Percentiles rank a stretch among this genome's conserved stretches.
phyloP scores from a whole-genome alignment of 257 asterid species.

The Solanum bulbocastanum region DNA sequence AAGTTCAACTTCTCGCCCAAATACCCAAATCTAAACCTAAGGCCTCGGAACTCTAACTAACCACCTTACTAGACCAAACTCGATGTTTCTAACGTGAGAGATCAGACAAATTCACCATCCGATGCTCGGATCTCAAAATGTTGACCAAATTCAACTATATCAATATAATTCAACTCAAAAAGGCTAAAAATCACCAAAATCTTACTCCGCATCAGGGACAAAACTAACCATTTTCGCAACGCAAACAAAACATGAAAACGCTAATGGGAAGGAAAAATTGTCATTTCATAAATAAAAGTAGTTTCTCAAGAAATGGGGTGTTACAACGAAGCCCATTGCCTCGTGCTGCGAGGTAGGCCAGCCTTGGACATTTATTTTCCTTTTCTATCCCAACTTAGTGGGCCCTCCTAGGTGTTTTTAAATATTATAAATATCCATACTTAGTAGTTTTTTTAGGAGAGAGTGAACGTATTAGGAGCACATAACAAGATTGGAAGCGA shows the following conservation, averaged over 20 bases:
- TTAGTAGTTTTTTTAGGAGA: not conserved
- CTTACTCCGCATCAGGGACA: not conserved
- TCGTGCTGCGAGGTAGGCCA: not conserved
- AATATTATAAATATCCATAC: not conserved
- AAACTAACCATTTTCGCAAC: not conserved
- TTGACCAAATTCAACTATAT: not conserved
- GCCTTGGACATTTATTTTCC: not conserved
- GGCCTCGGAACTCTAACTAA: not conserved
- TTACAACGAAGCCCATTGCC: not conserved
- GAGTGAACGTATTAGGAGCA: not conserved
- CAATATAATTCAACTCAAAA: not conserved
- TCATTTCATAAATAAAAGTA: not conserved
- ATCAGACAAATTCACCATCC: too few species aligned
- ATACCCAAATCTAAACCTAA: not conserved
- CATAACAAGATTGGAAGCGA: not conserved
- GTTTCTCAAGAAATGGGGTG: not conserved
- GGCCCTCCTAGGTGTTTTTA: not conserved
- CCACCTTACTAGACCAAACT: not conserved
- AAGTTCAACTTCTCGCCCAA: not conserved
- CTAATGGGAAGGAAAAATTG: not conserved
- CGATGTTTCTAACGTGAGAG: not conserved
- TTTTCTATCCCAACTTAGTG: not conserved
- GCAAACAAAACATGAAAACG: not conserved
- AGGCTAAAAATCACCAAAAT: not conserved
- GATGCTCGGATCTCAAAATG: not conserved